A percentile compares a stretch with the other conserved stretches of the same genome.
Evolutionary conservation across 1,139 yeast species (phyloP).

Genomic region (Casaregolazyma suthepensis): DNA sequence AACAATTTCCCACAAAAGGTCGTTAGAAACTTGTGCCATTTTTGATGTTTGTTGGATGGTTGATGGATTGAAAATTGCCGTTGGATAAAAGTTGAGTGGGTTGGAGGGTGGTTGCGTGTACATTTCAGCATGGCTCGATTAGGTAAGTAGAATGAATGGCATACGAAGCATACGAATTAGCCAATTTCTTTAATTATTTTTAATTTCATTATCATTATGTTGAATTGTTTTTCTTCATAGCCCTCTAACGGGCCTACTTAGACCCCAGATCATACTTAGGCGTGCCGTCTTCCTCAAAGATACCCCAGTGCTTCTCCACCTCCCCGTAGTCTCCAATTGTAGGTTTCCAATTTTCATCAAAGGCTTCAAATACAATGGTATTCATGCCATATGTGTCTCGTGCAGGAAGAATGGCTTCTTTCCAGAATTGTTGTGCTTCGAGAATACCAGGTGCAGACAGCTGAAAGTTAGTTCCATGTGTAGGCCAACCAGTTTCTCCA

Average conservation of each 20-base stretch:
- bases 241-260: not conserved
- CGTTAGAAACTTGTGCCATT: conserved; percentile 28
- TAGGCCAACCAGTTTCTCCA: conserved; percentile 99
- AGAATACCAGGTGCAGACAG: conserved; percentile 49
- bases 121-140: not conserved
- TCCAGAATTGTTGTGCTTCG: conserved; percentile 79
- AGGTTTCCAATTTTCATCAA: conserved; percentile 96
- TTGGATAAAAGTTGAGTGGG: conserved; percentile 6
- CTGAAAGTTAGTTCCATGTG: conserved; percentile 69
- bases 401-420: conserved; percentile 81
- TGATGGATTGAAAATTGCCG: conserved; percentile 3
- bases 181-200: not conserved
- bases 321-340: conserved; percentile 72
- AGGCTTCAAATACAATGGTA: conserved; percentile 88
- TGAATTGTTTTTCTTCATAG: not conserved
- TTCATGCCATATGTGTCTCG: conserved; percentile 88
- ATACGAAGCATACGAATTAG: not conserved
- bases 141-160: too few relatives aligned
- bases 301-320: conserved; percentile 94
- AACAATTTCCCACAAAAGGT: conserved; percentile 46
- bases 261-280: conserved; percentile 30
- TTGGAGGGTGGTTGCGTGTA: not conserved
- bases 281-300: conserved; percentile 50
- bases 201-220: not conserved
- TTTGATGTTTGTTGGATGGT: conserved; percentile 3